Evolutionary conservation across 208 protist genomes (phyloP).

Genomic region (Trichomonas gallinae): DNA sequence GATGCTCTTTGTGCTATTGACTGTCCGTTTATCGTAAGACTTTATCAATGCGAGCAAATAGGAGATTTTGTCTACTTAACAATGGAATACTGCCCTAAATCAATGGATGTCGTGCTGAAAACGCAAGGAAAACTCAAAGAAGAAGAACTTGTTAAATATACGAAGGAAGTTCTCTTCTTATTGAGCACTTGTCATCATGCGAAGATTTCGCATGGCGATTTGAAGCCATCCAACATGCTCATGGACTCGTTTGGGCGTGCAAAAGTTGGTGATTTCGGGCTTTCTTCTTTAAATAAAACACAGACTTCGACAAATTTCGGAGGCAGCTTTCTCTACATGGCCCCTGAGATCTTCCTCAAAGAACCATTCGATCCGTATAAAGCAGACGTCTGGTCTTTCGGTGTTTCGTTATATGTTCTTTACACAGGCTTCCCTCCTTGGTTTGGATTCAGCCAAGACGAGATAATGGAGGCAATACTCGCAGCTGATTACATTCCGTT

Average conservation of each 20-base stretch:
- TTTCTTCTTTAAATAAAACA: not conserved
- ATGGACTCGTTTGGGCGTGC: not conserved
- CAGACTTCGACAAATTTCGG: not conserved
- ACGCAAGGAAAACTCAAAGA: no score
- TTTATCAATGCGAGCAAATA: no score
- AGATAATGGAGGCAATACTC: no score
- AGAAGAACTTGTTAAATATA: no score
- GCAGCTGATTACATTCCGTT: no score
- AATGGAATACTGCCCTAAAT: no score
- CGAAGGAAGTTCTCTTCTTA: no score
- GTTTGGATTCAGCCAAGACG: not conserved
- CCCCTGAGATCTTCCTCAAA: not conserved
- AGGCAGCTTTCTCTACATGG: not conserved
- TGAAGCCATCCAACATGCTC: not conserved
- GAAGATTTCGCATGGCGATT: not conserved
- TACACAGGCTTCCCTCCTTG: not conserved
- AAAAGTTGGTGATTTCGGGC: not conserved
- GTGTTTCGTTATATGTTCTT: not conserved
- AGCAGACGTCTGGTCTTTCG: not conserved
- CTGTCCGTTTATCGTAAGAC: no score
- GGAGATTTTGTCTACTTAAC: no score
- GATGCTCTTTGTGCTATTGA: no score
- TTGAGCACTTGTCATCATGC: no score
- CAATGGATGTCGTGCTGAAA: no score
- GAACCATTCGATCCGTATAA: not conserved